Percentiles rank a stretch among this genome's conserved stretches.
phyloP scores from a whole-genome alignment of 2,329 filamentous ascomycete genomes.

The Aulographum hederae region DNA sequence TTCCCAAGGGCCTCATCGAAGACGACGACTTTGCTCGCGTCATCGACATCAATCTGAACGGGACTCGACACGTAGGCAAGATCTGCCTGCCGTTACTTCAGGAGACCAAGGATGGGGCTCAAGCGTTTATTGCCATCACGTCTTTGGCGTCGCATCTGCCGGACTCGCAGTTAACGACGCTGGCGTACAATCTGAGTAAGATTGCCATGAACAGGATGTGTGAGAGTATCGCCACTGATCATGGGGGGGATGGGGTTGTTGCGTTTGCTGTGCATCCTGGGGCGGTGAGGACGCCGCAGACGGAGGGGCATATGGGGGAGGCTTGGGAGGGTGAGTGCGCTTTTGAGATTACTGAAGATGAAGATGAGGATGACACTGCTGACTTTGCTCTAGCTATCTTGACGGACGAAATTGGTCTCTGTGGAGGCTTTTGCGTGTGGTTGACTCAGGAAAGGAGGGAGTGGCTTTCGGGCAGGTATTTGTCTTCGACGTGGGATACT shows the following conservation, averaged over 20 bases:
- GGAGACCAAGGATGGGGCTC: conserved; percentile 5
- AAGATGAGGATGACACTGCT: no score
- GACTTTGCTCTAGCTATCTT: no score
- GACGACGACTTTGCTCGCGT: conserved; percentile 6
- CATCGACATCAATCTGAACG: conserved; percentile 5
- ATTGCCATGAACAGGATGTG: conserved; percentile 5
- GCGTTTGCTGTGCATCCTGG: conserved; percentile 9
- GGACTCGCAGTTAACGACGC: background rate
- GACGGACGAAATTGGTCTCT: no score
- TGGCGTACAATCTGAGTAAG: conserved; percentile 7
- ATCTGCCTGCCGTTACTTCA: conserved; percentile 4
- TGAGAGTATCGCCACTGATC: conserved; percentile 7
- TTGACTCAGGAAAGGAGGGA: conserved; percentile 10
- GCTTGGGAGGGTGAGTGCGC: no score
- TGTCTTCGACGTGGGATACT: conserved; percentile 5
- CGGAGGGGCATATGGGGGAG: conserved; percentile 4
- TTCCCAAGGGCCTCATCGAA: conserved; percentile 4
- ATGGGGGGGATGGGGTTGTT: conserved; percentile 5
- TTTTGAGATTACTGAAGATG: no score
- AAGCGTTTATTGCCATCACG: conserved; percentile 5
- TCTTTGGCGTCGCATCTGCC: background rate
- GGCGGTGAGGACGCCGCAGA: conserved; percentile 7
- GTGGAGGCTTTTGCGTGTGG: conserved; percentile 10
- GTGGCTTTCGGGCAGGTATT: conserved; percentile 12
- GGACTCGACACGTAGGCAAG: conserved; percentile 3